A percentile compares a stretch with the other conserved stretches of the same genome.
These are phyloP conservation scores for Paramecium primaurelia DNA, from an alignment of 73 alveolate species.

Conservation along the genomic window DNA sequence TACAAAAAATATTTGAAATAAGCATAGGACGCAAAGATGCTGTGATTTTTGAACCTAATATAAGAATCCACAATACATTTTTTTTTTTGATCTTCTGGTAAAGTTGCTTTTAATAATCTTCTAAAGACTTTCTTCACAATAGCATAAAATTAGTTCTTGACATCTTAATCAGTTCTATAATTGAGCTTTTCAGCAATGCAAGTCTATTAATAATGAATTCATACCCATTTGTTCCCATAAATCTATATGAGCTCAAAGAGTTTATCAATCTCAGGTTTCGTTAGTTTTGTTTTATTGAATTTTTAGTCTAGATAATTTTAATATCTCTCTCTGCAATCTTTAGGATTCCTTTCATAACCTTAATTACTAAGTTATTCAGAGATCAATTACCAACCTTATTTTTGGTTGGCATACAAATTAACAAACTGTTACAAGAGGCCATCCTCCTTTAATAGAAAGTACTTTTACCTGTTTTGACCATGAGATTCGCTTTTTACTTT, in stretches of 20 bases:
- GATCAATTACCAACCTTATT: not conserved
- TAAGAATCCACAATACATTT: not conserved
- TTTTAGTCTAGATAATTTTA: not conserved
- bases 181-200: not conserved
- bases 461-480: not conserved
- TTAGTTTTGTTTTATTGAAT: not conserved
- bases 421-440: not conserved
- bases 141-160: not conserved
- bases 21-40: not conserved
- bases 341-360: not conserved
- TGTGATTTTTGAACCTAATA: not conserved
- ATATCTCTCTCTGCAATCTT: not conserved
- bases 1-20: not conserved
- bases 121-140: not conserved
- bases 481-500: not conserved
- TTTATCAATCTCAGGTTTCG: not conserved
- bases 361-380: not conserved
- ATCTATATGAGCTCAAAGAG: not conserved
- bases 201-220: not conserved
- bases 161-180: not conserved
- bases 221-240: slow-evolving; percentile 11
- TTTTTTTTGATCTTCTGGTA: not conserved
- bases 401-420: not conserved
- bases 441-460: not conserved
- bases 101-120: not conserved